Conservation (phyloP, 106 monocot genomes). For the Vanilla planifolia region DNA sequence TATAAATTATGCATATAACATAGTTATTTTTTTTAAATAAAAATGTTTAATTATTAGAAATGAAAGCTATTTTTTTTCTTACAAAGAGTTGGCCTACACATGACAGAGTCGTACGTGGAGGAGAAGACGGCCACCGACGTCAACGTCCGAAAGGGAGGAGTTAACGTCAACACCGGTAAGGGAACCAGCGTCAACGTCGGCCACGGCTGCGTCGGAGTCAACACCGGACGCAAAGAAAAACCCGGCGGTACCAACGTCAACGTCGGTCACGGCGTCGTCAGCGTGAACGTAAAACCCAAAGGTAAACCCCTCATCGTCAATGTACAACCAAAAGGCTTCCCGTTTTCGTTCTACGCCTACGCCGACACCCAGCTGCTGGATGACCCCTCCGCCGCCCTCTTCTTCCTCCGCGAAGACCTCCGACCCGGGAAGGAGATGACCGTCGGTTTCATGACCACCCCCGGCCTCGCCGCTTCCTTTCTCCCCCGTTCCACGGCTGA, state of each 20-base stretch:
- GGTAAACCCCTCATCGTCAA: constrained; percentile 13
- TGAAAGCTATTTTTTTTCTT: no score
- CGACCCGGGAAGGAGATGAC: constrained; percentile 33
- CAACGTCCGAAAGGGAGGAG: constrained; percentile 25
- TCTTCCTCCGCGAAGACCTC: constrained; percentile 55
- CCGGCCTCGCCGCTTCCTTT: constrained; percentile 8
- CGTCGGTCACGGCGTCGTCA: constrained; percentile 11
- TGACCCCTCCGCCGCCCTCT: constrained; percentile 31
- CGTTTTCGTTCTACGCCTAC: constrained; percentile 40
- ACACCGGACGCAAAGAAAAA: no score
- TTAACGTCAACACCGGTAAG: constrained; percentile 23
- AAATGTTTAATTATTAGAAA: no score
- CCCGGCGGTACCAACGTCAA: no score
- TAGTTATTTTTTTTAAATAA: no score
- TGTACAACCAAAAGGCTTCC: not conserved
- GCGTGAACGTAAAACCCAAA: constrained; percentile 8
- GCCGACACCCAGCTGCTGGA: constrained; percentile 20
- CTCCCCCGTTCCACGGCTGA: constrained; percentile 28
- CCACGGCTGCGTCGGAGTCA: constrained; percentile 25
- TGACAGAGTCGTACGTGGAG: constrained; percentile 12
- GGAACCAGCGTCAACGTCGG: constrained; percentile 26
- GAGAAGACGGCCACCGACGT: constrained; percentile 15
- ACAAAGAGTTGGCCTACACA: no score
- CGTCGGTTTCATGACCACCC: constrained; percentile 21
- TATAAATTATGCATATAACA: no score